These are phyloP conservation scores for Mycena floridula DNA, from an alignment of 768 basidiomycete species.

Conservation along the genomic window DNA sequence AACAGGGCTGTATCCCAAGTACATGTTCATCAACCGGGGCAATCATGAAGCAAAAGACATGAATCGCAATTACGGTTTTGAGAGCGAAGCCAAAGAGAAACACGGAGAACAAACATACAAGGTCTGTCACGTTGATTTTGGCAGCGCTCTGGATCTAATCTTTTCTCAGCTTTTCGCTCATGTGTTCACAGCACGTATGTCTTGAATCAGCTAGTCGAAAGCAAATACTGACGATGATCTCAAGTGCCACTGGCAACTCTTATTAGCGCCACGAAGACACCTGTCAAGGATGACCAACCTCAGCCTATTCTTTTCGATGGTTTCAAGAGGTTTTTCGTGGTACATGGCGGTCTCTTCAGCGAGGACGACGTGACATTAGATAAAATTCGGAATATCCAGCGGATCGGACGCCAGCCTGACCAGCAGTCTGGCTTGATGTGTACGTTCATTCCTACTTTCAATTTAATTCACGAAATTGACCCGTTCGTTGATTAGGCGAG, in stretches of 20 bases:
- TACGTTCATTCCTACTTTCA: slow-evolving; percentile 31
- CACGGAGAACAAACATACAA: slow-evolving; percentile 95
- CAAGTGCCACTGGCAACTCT: slow-evolving; percentile 88
- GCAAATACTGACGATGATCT: no score
- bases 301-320: slow-evolving; percentile 78
- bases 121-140: slow-evolving; percentile 28
- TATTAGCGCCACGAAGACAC: slow-evolving; percentile 65
- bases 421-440: slow-evolving; percentile 89
- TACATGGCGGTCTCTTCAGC: slow-evolving; percentile 95
- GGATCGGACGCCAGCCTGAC: slow-evolving; percentile 87
- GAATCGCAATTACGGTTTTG: slow-evolving; percentile 92
- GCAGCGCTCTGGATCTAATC: slow-evolving; percentile 5
- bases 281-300: slow-evolving; percentile 28
- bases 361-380: slow-evolving; percentile 93
- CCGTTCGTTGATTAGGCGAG: slow-evolving; percentile 45
- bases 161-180: slow-evolving; percentile 76
- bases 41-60: slow-evolving; percentile 98
- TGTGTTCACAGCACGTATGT: slow-evolving; percentile 83
- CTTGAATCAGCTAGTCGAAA: background rate
- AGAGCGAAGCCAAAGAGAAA: slow-evolving; percentile 95
- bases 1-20: slow-evolving; percentile 84
- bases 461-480: slow-evolving; percentile 1
- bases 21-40: slow-evolving; percentile 91
- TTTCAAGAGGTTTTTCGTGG: slow-evolving; percentile 84
- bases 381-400: slow-evolving; percentile 82